Conservation (phyloP, 2,329 filamentous ascomycete species). For the Ilyonectria destructans region DNA sequence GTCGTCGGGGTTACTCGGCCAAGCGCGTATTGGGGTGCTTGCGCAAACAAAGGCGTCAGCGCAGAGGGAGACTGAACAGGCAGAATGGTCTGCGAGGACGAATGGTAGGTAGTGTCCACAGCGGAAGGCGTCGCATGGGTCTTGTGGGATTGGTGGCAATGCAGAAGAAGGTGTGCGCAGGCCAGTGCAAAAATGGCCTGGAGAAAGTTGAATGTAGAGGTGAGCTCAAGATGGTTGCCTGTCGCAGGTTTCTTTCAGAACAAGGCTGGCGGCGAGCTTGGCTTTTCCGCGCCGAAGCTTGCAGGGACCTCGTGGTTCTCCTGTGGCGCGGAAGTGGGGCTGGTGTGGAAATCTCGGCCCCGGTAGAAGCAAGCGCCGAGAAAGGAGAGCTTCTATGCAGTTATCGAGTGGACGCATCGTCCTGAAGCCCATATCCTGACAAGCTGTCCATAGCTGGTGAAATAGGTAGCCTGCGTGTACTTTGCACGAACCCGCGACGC, state of each 20-base stretch:
- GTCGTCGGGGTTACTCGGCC: conserved; percentile 8
- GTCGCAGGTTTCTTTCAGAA: conserved; percentile 7
- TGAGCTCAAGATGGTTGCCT: not conserved
- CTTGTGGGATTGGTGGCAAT: not conserved
- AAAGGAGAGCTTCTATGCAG: conserved; percentile 40
- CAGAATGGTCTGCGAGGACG: conserved; percentile 19
- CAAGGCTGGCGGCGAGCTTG: conserved; percentile 12
- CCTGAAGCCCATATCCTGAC: conserved; percentile 37
- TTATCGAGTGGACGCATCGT: conserved; percentile 33
- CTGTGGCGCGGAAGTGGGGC: conserved; percentile 18
- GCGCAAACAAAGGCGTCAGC: conserved; percentile 20
- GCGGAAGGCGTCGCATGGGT: conserved; percentile 30
- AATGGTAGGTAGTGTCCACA: not conserved
- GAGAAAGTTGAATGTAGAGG: not conserved
- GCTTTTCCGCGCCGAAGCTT: conserved; percentile 2
- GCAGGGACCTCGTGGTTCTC: conserved; percentile 17
- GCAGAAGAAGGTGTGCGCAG: conserved; percentile 2
- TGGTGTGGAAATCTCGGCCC: conserved; percentile 1
- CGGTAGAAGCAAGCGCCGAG: conserved; percentile 22
- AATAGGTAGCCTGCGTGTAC: conserved; percentile 13
- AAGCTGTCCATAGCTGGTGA: conserved; percentile 45
- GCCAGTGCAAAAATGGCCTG: not conserved
- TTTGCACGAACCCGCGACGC: conserved; percentile 5
- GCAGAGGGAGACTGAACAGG: conserved; percentile 8
- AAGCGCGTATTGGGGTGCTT: conserved; percentile 25